phyloP scores from a whole-genome alignment of 305 asterid genomes.

The Ajuga reptans region DNA sequence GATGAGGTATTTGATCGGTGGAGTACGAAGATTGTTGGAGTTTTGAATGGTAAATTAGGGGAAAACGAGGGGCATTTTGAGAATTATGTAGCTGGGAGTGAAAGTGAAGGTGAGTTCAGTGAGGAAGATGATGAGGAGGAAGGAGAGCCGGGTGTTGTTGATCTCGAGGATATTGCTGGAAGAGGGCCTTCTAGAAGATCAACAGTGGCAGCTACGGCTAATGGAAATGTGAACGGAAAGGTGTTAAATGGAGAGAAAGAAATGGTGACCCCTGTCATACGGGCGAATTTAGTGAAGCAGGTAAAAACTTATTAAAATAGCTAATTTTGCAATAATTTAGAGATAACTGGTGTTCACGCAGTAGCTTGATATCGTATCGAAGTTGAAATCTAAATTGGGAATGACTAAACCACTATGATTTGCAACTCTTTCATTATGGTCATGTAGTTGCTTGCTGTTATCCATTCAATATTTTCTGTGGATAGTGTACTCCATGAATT shows the following conservation, averaged over 20 bases:
- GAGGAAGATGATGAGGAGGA: constrained; percentile 50
- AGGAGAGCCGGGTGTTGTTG: constrained; percentile 50
- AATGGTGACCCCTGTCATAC: constrained; percentile 78
- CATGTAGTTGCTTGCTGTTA: background rate
- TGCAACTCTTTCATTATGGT: background rate
- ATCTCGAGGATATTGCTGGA: constrained; percentile 94
- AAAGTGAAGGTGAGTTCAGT: constrained; percentile 43
- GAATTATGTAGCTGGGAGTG: constrained; percentile 31
- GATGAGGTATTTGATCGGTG: constrained; percentile 71
- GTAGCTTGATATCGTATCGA: background rate
- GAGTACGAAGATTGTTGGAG: constrained; percentile 51
- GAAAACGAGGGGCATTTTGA: constrained; percentile 24
- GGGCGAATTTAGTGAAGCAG: constrained; percentile 87
- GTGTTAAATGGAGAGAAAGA: constrained; percentile 59
- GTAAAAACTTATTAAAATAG: constrained; percentile 25
- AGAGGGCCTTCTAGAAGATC: constrained; percentile 69
- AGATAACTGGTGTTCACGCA: background rate
- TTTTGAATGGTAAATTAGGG: constrained; percentile 39
- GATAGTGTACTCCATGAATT: background rate
- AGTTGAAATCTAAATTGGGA: background rate
- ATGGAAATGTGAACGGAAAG: constrained; percentile 56
- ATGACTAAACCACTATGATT: background rate
- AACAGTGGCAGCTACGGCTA: constrained; percentile 31
- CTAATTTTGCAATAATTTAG: background rate
- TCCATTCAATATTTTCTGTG: background rate